Percentiles rank a stretch among this genome's conserved stretches.
phyloP scores from a whole-genome alignment of 768 basidiomycete genomes.

The Mycena maculata region DNA sequence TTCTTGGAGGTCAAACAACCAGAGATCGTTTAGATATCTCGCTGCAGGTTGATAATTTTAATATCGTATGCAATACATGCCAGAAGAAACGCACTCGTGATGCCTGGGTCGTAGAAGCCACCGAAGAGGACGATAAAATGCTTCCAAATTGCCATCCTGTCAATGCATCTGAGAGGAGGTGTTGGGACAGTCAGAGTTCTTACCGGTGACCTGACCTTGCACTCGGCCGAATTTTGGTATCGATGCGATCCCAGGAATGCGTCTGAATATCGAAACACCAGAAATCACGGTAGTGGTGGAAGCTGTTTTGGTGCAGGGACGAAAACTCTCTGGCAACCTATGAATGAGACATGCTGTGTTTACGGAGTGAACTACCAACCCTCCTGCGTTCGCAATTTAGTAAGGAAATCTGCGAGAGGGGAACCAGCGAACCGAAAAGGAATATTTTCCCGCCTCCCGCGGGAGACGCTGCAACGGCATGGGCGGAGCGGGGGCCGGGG shows the following conservation, averaged over 20 bases:
- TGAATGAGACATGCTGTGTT: neutral
- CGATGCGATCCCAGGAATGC: constrained; percentile 89
- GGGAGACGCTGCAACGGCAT: constrained; percentile 80
- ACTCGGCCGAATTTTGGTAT: constrained; percentile 83
- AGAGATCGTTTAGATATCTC: constrained; percentile 84
- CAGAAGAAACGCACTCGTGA: constrained; percentile 66
- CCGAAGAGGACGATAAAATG: constrained; percentile 89
- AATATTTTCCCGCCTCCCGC: constrained; percentile 89
- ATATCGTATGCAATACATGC: neutral
- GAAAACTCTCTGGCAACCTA: constrained; percentile 85
- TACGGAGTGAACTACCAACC: constrained; percentile 13
- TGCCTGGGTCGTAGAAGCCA: constrained; percentile 90
- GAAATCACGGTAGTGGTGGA: constrained; percentile 83
- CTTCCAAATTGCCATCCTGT: constrained; percentile 91
- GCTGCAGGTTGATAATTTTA: constrained; percentile 54
- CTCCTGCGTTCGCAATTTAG: constrained; percentile 4
- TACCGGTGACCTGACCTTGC: constrained; percentile 88
- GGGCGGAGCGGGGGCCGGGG: constrained; percentile 90
- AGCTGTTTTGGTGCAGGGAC: constrained; percentile 82
- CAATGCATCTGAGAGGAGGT: neutral
- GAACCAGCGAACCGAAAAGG: constrained; percentile 68
- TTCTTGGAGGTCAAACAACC: constrained; percentile 88
- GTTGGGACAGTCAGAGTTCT: constrained; percentile 31
- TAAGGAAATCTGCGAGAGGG: neutral
- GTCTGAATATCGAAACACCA: constrained; percentile 87